Evolutionary conservation across 495 filamentous ascomycete species (phyloP), one percentile per base, ranked within the genome.

Genomic region (Penicillium chermesinum): DNA sequence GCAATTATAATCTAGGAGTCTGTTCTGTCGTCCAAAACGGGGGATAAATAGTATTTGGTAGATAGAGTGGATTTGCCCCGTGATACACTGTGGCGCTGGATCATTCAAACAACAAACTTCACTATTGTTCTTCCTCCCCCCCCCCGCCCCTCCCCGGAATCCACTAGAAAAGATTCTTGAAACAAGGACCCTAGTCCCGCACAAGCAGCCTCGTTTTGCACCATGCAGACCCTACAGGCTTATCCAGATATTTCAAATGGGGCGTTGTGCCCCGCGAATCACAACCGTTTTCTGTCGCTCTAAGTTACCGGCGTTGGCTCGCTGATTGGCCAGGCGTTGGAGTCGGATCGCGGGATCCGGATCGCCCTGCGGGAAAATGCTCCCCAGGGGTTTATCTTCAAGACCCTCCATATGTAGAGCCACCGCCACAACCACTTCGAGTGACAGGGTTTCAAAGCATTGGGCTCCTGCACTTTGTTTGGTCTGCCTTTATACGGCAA

Each of bases 381-480:
- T 8, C 14, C 14, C 22, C 41, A 27, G 21, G 39, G 22, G 14
- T 13, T 10, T 21, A 17, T 18, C 22, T 34, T 44, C 38, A 18
- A 36, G 14, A 52, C 43, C n/a, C n/a, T n/a, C n/a, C n/a, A 38
- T 30, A 17, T 43, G 7, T 21, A 44, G 16, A 18, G 15, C 42
- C 21, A 12, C 7, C 16, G 33, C 10, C 3, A 1, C 18, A 27
- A 18, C 30, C 37, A 52, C 45, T 48, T 41, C 49, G 38, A 44
- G 46, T 45, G 42, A 53, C 41, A 47, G 40, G 50, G 50, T 59
- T 43, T 55, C 38, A 53, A 50, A 49, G 46, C 46, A 48, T 55
- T 46, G 51, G 36, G 37, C 21, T 13, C 35, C 37, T 18, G 38
- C 5, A 20, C 15, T 9, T 22, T 34, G 30, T 21, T 13, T 20